Evolutionary conservation across 2,329 filamentous ascomycete genomes (phyloP), one percentile per base, ranked within the genome.

Genomic region (Talaromyces albobiverticillius): DNA sequence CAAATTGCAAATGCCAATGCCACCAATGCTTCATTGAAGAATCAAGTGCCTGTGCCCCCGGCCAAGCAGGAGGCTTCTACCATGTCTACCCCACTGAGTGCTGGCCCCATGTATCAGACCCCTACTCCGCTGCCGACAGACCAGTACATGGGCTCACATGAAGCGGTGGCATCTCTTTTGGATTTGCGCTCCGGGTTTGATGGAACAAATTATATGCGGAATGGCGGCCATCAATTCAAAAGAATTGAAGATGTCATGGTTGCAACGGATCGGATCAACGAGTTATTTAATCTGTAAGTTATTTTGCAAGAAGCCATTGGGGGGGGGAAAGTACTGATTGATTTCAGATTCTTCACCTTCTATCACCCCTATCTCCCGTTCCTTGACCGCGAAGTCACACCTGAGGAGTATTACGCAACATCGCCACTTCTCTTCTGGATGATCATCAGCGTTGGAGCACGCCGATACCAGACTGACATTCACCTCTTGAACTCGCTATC

Each of bases 381-480:
- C 58, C 76, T 88, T 38, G 82, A 85, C 56, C 75, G 75, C 32
- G 67, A 76, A 6, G 72, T 76, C 55, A 69, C 75, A 8, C 78
- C 82, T 3, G 80, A 85, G 23, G 77, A 82, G 47, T 85, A 82
- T 65, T 81, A 81, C 59, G 75, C 76, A 13, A 71, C 79, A 31
- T 84, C 81, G 41, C 82, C 81, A n/a, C 70, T 88, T 5, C 75
- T 87, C n/a, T 86, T 86, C 67, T 88, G 85, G 85, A 82, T 82
- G 23, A 82, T 87, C 46, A 75, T 87, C 42, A 79, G 80, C 34
- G 78, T 86, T 36, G 84, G 83, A 10, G 79, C 83, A 32, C 79
- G 85, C 34, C 79, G 83, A 46, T 86, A 81, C 57, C 76, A 77
- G 16, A 66, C 72, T 7, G 82, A 85, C 57, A 71, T 78, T 0